phyloP scores from a whole-genome alignment of 2,329 filamentous ascomycete species.

The Pyrenochaeta sp. region DNA sequence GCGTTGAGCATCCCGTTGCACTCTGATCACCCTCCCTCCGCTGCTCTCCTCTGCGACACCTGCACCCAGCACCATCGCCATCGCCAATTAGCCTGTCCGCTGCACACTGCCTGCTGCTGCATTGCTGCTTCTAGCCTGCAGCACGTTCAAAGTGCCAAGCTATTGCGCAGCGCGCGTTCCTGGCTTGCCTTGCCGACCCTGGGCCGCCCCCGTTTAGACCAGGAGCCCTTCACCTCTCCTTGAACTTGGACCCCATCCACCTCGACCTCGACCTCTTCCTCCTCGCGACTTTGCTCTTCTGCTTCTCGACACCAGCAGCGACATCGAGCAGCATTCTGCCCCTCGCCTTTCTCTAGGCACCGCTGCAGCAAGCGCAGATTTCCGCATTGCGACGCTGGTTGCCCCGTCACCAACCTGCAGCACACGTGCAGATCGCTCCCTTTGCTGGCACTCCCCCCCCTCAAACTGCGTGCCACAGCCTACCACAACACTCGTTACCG shows the following conservation, averaged over 20 bases:
- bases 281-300: slow-evolving; percentile 27
- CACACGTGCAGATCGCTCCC: slow-evolving; percentile 26
- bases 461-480: slow-evolving; percentile 37
- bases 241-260: slow-evolving; percentile 12
- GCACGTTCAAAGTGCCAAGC: slow-evolving; percentile 28
- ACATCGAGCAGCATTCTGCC: slow-evolving; percentile 30
- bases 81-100: slow-evolving; percentile 15
- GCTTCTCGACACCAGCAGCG: slow-evolving; percentile 30
- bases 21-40: background rate
- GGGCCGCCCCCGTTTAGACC: slow-evolving; percentile 23
- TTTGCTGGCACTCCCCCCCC: slow-evolving; percentile 31
- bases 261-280: slow-evolving; percentile 22
- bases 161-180: slow-evolving; percentile 25
- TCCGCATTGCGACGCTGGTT: slow-evolving; percentile 31
- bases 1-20: background rate
- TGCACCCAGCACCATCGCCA: slow-evolving; percentile 7
- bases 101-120: too few species aligned
- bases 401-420: slow-evolving; percentile 29
- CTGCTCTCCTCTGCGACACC: slow-evolving; percentile 3
- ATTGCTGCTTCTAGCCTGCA: slow-evolving; percentile 13
- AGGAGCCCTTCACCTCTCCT: slow-evolving; percentile 29
- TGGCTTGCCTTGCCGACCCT: slow-evolving; percentile 17
- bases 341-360: slow-evolving; percentile 6
- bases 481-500: slow-evolving; percentile 38
- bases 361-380: slow-evolving; percentile 13